Evolutionary conservation across 352 stramenopile species (phyloP), one percentile per base, ranked within the genome.

Genomic region (Pythium diclinum): DNA sequence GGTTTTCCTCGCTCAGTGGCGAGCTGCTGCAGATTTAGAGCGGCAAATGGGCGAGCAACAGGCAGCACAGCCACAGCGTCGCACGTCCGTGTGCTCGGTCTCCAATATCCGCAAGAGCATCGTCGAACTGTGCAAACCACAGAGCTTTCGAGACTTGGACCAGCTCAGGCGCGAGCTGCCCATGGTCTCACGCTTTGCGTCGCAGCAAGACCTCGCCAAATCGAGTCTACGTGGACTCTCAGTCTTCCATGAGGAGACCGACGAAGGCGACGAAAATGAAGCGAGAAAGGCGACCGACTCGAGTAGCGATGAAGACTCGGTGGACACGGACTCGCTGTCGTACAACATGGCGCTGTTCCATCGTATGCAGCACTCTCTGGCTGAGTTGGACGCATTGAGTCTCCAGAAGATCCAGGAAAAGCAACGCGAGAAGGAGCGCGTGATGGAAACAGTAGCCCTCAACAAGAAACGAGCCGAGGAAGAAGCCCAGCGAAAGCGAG

Each of bases 1-100:
- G 3, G 52, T 81, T 0, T 85, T 88, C 49, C 71, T 89, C 28
- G 68, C 78, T 3, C 81, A 79, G 44, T 89, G 81, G 81, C 73
- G 77, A 3, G 47, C 23, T 6, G 56, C 49, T 1, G 16, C 52
- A 16, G 47, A 57, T 14, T 9, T 65, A 0, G 60, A 65, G 32
- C 40, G 48, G 6, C 68, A 72, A 25, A 58, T 69, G 17, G 54
- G 34, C 9, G 65, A 82, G 34, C 44, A 52, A 6, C 62, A 54
- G 33, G 21, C 21, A 3, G 44, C 63, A 3, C 38, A 52, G 6
- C 52, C 42, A 25, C 42, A 30, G 13, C 67, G 58, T 14, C 36
- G 38, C 8, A 73, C 59, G 14, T 64, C 52, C 23, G 66, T 73
- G 32, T 74, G 73, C 59, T 77, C 78, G 25, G 52, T 86, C 47